These are phyloP conservation scores for Excoecaria agallocha DNA, from an alignment of 345 rosid genomes.

Conservation along the genomic window DNA sequence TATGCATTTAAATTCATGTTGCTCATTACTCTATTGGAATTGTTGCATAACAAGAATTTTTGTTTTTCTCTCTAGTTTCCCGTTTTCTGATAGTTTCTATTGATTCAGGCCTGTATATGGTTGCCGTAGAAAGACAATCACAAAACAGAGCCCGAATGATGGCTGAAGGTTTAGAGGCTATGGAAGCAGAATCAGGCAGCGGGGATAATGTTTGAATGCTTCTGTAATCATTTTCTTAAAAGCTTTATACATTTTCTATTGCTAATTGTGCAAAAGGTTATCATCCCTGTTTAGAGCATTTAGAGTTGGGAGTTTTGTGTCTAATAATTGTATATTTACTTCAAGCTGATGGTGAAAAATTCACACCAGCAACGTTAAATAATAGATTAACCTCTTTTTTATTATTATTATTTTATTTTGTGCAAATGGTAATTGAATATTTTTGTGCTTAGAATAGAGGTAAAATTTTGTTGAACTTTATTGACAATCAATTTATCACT, in stretches of 20 bases:
- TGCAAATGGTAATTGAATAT: too few relatives aligned
- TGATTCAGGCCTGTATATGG: conserved; percentile 72
- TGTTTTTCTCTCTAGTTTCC: neutral
- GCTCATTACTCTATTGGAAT: neutral
- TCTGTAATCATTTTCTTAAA: neutral
- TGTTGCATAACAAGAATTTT: neutral
- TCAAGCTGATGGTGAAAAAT: neutral
- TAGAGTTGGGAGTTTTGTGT: neutral
- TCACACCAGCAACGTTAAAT: too few relatives aligned
- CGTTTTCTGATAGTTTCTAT: conserved; percentile 1
- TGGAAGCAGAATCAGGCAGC: conserved; percentile 45
- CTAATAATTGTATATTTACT: neutral
- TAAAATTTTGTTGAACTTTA: too few relatives aligned
- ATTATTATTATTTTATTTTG: too few relatives aligned
- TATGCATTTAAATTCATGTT: conserved; percentile 11
- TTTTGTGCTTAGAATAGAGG: too few relatives aligned
- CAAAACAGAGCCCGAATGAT: conserved; percentile 62
- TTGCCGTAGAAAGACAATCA: conserved; percentile 69
- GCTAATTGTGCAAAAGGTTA: neutral
- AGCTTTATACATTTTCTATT: neutral
- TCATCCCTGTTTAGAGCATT: neutral
- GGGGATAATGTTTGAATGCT: conserved; percentile 37
- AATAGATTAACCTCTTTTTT: too few relatives aligned
- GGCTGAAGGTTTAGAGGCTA: conserved; percentile 57
- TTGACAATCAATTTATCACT: too few relatives aligned